Conservation (phyloP, 805 yeast genomes). For the Helenozyma baotianmanensis region DNA sequence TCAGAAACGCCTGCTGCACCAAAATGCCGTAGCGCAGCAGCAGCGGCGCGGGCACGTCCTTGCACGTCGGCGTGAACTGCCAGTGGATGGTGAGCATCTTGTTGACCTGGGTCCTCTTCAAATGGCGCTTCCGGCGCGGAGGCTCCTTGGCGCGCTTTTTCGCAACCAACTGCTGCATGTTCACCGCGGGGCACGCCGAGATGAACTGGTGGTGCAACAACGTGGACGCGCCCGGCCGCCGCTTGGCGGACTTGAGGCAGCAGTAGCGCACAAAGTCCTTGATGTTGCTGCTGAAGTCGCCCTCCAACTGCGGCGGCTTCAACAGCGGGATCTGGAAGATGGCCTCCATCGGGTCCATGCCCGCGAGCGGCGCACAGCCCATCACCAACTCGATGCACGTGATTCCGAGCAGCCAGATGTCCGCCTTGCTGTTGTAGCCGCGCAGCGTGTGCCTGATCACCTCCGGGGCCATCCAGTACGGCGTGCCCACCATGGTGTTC, state of each 20-base stretch:
- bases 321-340: conserved; percentile 63
- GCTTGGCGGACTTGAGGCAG: conserved; percentile 58
- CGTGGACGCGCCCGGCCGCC: conserved; percentile 57
- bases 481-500: conserved; percentile 89
- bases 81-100: conserved; percentile 9
- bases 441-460: conserved; percentile 48
- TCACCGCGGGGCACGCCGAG: conserved; percentile 17
- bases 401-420: conserved; percentile 95
- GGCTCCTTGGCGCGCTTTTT: conserved; percentile 8
- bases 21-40: conserved; percentile 9
- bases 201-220: conserved; percentile 56
- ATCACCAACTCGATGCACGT: conserved; percentile 80
- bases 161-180: conserved; percentile 6
- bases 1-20: conserved; percentile 13
- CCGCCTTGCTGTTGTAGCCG: conserved; percentile 84
- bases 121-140: conserved; percentile 21
- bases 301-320: conserved; percentile 56
- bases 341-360: conserved; percentile 72
- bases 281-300: conserved; percentile 46
- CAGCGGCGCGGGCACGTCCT: conserved; percentile 3
- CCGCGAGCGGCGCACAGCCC: conserved; percentile 77
- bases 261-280: conserved; percentile 66
- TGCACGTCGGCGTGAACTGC: conserved; percentile 11
- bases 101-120: conserved; percentile 1
- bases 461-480: conserved; percentile 99